Conservation (phyloP, 1,139 yeast genomes). For the Scheffersomyces quercinus region DNA sequence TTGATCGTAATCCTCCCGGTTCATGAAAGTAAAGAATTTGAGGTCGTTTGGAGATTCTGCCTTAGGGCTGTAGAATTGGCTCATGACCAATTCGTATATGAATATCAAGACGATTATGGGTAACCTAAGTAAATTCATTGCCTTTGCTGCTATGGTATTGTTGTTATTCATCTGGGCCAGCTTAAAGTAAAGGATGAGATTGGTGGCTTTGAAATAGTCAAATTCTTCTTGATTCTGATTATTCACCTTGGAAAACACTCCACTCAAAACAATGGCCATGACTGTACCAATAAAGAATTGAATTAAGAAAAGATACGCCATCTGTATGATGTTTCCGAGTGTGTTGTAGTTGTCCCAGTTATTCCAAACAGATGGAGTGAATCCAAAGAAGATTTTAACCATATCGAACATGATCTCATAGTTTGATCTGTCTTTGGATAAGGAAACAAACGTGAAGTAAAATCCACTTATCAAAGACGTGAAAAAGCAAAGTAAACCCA, state of each 20-base stretch:
- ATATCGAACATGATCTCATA: constrained; percentile 55
- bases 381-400: constrained; percentile 59
- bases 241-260: constrained; percentile 41
- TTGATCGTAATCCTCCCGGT: constrained; percentile 29
- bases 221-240: constrained; percentile 43
- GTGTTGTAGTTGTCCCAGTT: constrained; percentile 55
- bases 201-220: constrained; percentile 41
- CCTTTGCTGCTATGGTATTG: constrained; percentile 3
- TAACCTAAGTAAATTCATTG: constrained; percentile 28
- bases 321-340: constrained; percentile 50
- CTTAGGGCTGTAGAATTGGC: constrained; percentile 17
- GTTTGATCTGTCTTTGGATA: constrained; percentile 48
- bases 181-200: constrained; percentile 35
- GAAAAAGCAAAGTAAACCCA: constrained; percentile 54
- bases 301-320: constrained; percentile 56
- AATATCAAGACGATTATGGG: constrained; percentile 38
- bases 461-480: constrained; percentile 58
- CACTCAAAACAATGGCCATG: constrained; percentile 56
- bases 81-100: constrained; percentile 30
- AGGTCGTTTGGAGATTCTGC: constrained; percentile 16
- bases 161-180: constrained; percentile 4
- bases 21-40: constrained; percentile 39
- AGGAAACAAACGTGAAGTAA: constrained; percentile 56
- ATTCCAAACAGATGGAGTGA: constrained; percentile 66
- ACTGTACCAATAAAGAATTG: constrained; percentile 61